phyloP scores from a whole-genome alignment of 257 asterid genomes.

The Fraxinus pennsylvanica region DNA sequence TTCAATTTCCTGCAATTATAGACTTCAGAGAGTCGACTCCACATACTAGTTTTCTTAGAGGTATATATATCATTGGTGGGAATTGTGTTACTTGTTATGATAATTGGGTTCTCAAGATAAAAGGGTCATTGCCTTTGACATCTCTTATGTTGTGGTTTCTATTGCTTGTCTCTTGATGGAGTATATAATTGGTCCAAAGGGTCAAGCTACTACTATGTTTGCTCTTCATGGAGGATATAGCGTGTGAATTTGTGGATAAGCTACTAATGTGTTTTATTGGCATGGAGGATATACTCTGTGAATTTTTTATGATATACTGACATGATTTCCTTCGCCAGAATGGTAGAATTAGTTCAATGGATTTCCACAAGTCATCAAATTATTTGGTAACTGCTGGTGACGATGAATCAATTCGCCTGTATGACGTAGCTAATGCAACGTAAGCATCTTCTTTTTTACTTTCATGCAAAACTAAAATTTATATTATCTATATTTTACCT shows the following conservation, averaged over 20 bases:
- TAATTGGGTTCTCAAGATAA: background rate
- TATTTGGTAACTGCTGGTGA: constrained; percentile 95
- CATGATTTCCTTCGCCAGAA: constrained; percentile 55
- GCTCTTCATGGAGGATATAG: background rate
- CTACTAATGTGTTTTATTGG: background rate
- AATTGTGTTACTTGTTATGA: background rate
- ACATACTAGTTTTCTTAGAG: background rate
- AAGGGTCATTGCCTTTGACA: background rate
- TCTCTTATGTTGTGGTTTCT: background rate
- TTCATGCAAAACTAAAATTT: constrained; percentile 10
- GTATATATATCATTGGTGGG: background rate
- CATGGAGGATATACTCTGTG: background rate
- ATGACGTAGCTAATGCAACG: constrained; percentile 88
- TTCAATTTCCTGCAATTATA: background rate
- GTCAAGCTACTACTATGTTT: background rate
- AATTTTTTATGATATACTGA: constrained; percentile 11
- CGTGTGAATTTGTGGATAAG: background rate
- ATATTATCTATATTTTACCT: background rate
- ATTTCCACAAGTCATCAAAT: constrained; percentile 80
- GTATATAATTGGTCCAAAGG: background rate
- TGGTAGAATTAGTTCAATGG: constrained; percentile 98
- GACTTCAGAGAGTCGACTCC: background rate
- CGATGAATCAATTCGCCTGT: constrained; percentile 91
- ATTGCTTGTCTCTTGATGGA: background rate
- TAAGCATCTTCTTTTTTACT: constrained; percentile 38